A percentile compares a stretch with the other conserved stretches of the same genome.
These are phyloP conservation scores for Isochrysis galbana DNA, from an alignment of 78 protist genomes.

Conservation along the genomic window DNA sequence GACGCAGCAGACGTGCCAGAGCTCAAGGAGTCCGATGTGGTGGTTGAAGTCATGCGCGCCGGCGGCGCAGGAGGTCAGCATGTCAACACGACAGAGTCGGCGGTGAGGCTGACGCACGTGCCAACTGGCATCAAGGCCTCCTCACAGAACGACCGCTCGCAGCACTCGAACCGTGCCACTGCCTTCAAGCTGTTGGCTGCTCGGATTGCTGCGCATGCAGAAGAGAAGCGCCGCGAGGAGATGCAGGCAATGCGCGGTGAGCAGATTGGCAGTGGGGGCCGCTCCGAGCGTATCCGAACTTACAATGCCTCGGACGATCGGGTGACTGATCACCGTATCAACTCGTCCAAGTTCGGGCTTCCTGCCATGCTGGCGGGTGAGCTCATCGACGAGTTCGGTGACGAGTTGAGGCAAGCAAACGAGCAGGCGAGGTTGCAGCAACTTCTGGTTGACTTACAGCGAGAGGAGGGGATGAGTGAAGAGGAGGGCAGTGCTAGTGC, in stretches of 20 bases:
- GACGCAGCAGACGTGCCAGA: not conserved
- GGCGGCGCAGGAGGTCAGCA: conserved; percentile 93
- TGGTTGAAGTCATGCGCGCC: not conserved
- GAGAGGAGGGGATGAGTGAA: too few species aligned
- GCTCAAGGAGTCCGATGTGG: not conserved
- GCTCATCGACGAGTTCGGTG: conserved; percentile 29
- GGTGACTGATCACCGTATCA: conserved; percentile 86
- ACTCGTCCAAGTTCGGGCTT: not conserved
- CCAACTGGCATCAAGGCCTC: conserved; percentile 79
- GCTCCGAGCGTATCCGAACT: conserved; percentile 43
- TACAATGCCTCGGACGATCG: conserved; percentile 73
- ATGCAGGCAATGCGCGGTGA: conserved; percentile 10
- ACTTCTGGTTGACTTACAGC: not conserved
- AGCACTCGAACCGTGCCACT: conserved; percentile 69
- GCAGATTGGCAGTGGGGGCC: not conserved
- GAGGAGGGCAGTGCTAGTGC: too few species aligned
- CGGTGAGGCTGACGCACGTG: conserved; percentile 84
- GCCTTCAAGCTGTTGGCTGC: conserved; percentile 74
- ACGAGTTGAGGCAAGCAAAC: not conserved
- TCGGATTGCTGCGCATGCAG: conserved; percentile 61
- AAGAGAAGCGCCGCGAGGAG: conserved; percentile 37
- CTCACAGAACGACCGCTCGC: conserved; percentile 83
- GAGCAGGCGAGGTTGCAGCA: not conserved
- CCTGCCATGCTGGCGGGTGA: conserved; percentile 4
- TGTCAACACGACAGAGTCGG: conserved; percentile 90